Evolutionary conservation across 2,329 filamentous ascomycete species (phyloP).

Genomic region (Botrytis deweyae): DNA sequence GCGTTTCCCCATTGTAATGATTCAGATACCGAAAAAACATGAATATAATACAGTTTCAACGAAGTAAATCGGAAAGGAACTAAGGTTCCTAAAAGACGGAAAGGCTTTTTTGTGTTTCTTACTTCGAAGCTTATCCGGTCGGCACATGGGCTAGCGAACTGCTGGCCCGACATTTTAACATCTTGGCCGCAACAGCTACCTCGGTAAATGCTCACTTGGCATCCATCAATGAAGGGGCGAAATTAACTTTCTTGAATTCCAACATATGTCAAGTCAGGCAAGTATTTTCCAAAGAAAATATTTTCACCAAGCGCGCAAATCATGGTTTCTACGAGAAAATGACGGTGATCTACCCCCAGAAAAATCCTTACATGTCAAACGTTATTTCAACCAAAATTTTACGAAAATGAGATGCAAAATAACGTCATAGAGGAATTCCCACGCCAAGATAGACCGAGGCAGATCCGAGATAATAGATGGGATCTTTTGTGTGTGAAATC

Average conservation of each 20-base stretch:
- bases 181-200: background rate
- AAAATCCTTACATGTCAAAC: conserved; percentile 9
- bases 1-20: background rate
- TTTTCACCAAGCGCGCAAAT: conserved; percentile 2
- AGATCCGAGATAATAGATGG: conserved; percentile 18
- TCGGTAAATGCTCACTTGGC: background rate
- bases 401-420: conserved; percentile 8
- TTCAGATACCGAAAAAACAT: background rate
- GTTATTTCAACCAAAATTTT: background rate
- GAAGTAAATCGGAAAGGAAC: background rate
- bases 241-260: background rate
- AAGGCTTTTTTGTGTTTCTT: background rate
- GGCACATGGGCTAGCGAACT: background rate
- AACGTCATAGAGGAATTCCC: conserved; percentile 10
- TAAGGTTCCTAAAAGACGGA: background rate
- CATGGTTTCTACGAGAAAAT: conserved; percentile 4
- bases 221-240: background rate
- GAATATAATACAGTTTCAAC: background rate
- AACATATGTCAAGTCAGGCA: conserved; percentile 9
- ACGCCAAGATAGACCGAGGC: conserved; percentile 19
- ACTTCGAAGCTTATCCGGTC: background rate
- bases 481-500: conserved; percentile 1
- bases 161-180: background rate
- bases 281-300: background rate
- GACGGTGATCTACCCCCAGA: conserved; percentile 3